phyloP scores from a whole-genome alignment of 768 basidiomycete genomes.

The Chalciporus chontae region DNA sequence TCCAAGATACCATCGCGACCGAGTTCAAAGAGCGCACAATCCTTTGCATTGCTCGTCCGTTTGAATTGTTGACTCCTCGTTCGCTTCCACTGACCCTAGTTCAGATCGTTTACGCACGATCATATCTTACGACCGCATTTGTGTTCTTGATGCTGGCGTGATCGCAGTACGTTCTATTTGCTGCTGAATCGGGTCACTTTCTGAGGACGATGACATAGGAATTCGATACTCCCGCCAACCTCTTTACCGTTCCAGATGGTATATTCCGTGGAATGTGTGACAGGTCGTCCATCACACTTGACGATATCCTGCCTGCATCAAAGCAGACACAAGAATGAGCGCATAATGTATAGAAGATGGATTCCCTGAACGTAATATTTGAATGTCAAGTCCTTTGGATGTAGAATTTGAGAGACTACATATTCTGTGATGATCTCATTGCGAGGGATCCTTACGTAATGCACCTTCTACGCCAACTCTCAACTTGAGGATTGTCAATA shows the following conservation, averaged over 20 bases:
- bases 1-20: constrained; percentile 84
- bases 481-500: too few species aligned
- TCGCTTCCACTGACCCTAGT: not conserved
- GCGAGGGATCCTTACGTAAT: too few species aligned
- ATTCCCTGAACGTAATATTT: not conserved
- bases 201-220: constrained; percentile 42
- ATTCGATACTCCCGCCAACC: constrained; percentile 72
- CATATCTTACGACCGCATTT: constrained; percentile 83
- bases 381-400: too few species aligned
- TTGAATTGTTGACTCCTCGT: not conserved
- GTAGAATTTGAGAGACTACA: not conserved
- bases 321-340: constrained; percentile 8
- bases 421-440: too few species aligned
- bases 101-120: constrained; percentile 84
- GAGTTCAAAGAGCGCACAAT: constrained; percentile 85
- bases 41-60: constrained; percentile 82
- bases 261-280: constrained; percentile 89
- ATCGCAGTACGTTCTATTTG: constrained; percentile 52
- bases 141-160: constrained; percentile 78
- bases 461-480: too few species aligned
- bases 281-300: constrained; percentile 67
- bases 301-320: constrained; percentile 54
- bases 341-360: not conserved
- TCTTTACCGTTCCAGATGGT: constrained; percentile 55
- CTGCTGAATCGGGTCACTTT: not conserved